Evolutionary conservation across 1,284 basidiomycete genomes (phyloP).

Genomic region (Cryptococcus maquisensis): DNA sequence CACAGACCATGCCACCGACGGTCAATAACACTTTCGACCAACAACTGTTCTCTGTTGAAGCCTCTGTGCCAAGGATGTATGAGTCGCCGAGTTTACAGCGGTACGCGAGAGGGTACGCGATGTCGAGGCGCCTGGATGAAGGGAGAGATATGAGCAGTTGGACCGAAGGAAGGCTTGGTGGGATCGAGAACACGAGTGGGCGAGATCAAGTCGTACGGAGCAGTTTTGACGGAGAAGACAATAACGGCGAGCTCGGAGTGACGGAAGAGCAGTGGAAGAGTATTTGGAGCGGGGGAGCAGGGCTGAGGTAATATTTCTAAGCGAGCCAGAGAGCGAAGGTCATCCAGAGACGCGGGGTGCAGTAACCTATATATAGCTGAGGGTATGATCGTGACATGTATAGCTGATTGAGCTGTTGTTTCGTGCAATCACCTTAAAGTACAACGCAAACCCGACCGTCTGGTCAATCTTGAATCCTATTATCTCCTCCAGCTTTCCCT

Average conservation of each 20-base stretch:
- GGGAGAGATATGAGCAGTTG: not conserved
- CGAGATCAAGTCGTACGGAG: too few species aligned
- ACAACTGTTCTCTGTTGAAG: not conserved
- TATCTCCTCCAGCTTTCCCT: too few species aligned
- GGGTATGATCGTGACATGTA: too few species aligned
- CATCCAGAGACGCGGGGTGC: too few species aligned
- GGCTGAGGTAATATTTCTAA: too few species aligned
- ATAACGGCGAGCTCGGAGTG: not conserved
- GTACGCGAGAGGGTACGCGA: not conserved
- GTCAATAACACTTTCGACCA: not conserved
- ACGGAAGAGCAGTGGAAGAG: slow-evolving; percentile 6
- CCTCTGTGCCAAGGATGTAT: not conserved
- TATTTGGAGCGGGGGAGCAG: not conserved
- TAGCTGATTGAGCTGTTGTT: too few species aligned
- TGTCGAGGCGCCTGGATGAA: not conserved
- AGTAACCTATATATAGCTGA: too few species aligned
- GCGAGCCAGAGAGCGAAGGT: too few species aligned
- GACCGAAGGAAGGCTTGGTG: not conserved
- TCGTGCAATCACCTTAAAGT: too few species aligned
- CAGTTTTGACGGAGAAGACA: not conserved
- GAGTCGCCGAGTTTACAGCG: not conserved
- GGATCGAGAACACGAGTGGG: not conserved
- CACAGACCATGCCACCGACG: not conserved
- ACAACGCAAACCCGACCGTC: too few species aligned
- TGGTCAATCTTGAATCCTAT: too few species aligned